These are phyloP conservation scores for Mortierella sp. DNA, from an alignment of 371 early-diverging fungal genomes.

Conservation along the genomic window DNA sequence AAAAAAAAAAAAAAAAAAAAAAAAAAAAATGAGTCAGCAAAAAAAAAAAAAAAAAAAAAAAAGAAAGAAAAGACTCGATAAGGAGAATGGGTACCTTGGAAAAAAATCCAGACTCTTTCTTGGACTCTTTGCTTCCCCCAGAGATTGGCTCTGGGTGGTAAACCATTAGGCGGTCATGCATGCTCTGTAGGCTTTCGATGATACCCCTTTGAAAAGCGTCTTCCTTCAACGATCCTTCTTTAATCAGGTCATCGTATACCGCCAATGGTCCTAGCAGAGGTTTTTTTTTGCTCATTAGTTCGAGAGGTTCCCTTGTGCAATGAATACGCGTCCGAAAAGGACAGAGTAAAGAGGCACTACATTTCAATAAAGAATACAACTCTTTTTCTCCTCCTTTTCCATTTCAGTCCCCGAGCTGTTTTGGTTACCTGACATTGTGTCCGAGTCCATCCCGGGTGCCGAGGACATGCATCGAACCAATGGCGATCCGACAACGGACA, in stretches of 20 bases:
- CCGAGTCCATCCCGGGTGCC: too few species aligned
- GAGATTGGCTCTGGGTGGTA: constrained; percentile 59
- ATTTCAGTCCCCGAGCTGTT: too few species aligned
- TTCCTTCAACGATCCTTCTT: constrained; percentile 52
- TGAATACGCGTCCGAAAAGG: too few species aligned
- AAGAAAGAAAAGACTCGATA: neutral
- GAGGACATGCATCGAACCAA: too few species aligned
- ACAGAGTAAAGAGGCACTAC: too few species aligned
- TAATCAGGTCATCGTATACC: constrained; percentile 54
- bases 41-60: neutral
- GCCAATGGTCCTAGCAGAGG: constrained; percentile 55
- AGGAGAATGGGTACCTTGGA: constrained; percentile 51
- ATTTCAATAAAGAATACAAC: too few species aligned
- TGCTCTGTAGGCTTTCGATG: constrained; percentile 62
- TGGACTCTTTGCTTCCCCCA: constrained; percentile 10
- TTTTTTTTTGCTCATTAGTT: too few species aligned
- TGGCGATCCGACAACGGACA: too few species aligned
- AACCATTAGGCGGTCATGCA: constrained; percentile 60
- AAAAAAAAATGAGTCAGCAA: neutral
- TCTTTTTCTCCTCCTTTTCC: too few species aligned
- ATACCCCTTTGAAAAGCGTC: constrained; percentile 70
- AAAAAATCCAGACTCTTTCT: constrained; percentile 42
- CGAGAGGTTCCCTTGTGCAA: too few species aligned
- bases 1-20: neutral
- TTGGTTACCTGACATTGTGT: too few species aligned